phyloP scores from a whole-genome alignment of 345 rosid genomes.

The Rhizophora apiculata region DNA sequence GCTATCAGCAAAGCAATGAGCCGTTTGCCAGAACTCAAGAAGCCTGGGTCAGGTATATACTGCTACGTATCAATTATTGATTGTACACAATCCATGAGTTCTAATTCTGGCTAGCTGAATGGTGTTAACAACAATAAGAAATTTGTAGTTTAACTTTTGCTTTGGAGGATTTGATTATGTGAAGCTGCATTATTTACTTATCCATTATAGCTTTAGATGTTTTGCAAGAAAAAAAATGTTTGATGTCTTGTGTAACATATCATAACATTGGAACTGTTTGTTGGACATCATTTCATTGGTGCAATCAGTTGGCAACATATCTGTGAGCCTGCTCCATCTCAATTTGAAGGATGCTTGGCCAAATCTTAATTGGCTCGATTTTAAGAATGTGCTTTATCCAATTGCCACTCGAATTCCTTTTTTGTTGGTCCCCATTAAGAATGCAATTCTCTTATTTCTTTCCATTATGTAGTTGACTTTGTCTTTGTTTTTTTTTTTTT shows the following conservation, averaged over 20 bases:
- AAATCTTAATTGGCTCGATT: neutral
- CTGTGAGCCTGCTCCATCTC: neutral
- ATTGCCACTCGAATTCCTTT: neutral
- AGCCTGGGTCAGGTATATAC: constrained; percentile 52
- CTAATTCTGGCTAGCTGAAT: no score
- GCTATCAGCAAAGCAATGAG: constrained; percentile 54
- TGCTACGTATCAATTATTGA: no score
- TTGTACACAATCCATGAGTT: no score
- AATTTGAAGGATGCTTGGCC: neutral
- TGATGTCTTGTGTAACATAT: neutral
- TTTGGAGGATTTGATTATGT: neutral
- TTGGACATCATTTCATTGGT: neutral
- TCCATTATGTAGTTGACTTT: no score
- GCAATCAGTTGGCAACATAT: neutral
- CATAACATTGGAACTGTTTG: neutral
- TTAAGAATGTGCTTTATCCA: neutral
- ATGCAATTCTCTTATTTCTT: no score
- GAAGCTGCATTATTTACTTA: neutral
- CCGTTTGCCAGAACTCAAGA: constrained; percentile 42
- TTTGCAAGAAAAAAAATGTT: neutral
- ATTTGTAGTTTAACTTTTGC: neutral
- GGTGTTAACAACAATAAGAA: neutral
- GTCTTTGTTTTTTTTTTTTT: no score
- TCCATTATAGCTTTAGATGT: neutral
- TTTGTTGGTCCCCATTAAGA: no score